These are phyloP conservation scores for Boechera retrofracta DNA, from an alignment of 345 rosid genomes.

Conservation along the genomic window DNA sequence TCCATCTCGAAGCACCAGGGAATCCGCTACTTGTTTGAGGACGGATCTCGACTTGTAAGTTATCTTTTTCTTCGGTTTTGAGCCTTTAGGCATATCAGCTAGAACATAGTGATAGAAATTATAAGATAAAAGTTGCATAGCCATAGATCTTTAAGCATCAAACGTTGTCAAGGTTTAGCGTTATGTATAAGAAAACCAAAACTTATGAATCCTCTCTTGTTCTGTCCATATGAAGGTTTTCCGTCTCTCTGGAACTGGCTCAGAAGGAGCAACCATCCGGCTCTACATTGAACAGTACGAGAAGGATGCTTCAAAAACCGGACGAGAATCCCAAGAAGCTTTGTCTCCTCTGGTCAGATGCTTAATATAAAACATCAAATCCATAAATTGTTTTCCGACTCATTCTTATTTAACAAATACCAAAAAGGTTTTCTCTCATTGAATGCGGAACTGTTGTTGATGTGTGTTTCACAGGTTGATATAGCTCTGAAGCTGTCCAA, in stretches of 20 bases:
- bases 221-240: constrained; percentile 60
- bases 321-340: constrained; percentile 90
- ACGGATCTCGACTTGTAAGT: constrained; percentile 93
- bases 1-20: constrained; percentile 97
- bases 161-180: not conserved
- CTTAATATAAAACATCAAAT: not conserved
- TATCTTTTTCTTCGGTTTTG: not conserved
- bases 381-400: not conserved
- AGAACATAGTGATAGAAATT: constrained; percentile 6
- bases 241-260: constrained; percentile 99
- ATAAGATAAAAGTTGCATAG: not conserved
- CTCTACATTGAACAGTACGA: constrained; percentile 97
- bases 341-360: constrained; percentile 84
- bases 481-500: constrained; percentile 91
- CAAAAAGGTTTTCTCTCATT: not conserved
- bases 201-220: not conserved
- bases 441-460: not conserved
- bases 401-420: not conserved
- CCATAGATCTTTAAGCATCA: not conserved
- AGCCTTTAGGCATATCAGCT: constrained; percentile 17
- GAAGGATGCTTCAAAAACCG: constrained; percentile 87
- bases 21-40: constrained; percentile 89
- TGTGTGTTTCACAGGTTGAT: constrained; percentile 64
- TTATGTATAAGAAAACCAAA: not conserved
- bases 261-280: constrained; percentile 97